Evolutionary conservation across 2,329 filamentous ascomycete species (phyloP).

Genomic region (Apiospora phragmitis): DNA sequence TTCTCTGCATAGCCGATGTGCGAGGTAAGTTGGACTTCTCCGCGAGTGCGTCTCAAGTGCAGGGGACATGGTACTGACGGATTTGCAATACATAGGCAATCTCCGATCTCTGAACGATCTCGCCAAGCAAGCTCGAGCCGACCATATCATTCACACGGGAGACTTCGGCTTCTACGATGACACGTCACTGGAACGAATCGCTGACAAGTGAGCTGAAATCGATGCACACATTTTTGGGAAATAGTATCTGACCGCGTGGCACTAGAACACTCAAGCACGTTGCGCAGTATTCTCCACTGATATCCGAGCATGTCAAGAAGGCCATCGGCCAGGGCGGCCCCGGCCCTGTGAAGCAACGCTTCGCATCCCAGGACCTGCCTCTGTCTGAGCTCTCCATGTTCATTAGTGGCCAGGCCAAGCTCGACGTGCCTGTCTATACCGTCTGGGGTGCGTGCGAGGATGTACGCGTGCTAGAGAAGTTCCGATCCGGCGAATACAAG

Average conservation of each 20-base stretch:
- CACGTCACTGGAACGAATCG: constrained; percentile 92
- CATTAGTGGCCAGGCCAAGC: constrained; percentile 81
- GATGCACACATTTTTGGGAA: background rate
- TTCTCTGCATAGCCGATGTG: constrained; percentile 72
- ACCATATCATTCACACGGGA: constrained; percentile 98
- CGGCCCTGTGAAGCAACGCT: constrained; percentile 83
- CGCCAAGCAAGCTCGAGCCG: constrained; percentile 88
- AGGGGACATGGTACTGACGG: background rate
- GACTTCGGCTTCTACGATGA: constrained; percentile 99
- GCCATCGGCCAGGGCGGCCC: constrained; percentile 64
- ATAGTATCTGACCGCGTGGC: constrained; percentile 19
- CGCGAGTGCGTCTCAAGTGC: background rate
- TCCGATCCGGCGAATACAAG: constrained; percentile 96
- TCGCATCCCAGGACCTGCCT: constrained; percentile 77
- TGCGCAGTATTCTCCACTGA: constrained; percentile 94
- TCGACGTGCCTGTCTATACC: constrained; percentile 96
- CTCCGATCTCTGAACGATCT: constrained; percentile 94
- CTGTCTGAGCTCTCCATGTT: constrained; percentile 92
- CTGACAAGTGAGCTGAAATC: constrained; percentile 76
- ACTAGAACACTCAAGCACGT: constrained; percentile 93
- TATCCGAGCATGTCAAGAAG: constrained; percentile 75
- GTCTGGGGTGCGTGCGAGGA: constrained; percentile 99
- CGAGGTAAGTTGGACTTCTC: constrained; percentile 52
- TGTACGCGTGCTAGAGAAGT: constrained; percentile 95
- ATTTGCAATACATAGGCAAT: constrained; percentile 66